A percentile compares a stretch with the other conserved stretches of the same genome.
These are phyloP conservation scores for Chaetomium sp. DNA, from an alignment of 2,329 filamentous ascomycete genomes.

Conservation along the genomic window DNA sequence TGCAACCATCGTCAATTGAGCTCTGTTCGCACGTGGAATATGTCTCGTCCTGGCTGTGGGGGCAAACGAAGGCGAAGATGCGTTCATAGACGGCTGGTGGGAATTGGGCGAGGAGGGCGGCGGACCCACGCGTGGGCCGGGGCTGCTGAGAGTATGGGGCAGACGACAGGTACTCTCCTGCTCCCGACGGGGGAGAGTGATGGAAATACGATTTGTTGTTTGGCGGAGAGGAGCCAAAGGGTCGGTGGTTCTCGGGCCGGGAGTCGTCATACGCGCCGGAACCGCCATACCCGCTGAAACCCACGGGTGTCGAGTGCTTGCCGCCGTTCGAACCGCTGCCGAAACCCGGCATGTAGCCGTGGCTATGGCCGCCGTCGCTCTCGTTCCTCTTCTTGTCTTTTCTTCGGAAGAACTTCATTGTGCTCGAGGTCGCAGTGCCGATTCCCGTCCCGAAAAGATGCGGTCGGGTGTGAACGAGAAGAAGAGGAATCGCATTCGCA, in stretches of 20 bases:
- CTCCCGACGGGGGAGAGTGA: no score
- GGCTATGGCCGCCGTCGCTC: constrained; percentile 11
- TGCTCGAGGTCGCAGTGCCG: constrained; percentile 13
- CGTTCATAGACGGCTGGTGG: constrained; percentile 63
- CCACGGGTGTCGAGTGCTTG: constrained; percentile 3
- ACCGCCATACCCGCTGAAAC: constrained; percentile 11
- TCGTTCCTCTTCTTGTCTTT: constrained; percentile 29
- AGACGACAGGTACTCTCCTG: no score
- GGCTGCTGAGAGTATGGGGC: constrained; percentile 11
- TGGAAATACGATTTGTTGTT: no score
- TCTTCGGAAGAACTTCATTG: constrained; percentile 31
- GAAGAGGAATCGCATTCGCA: not conserved
- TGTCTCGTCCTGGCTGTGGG: constrained; percentile 68
- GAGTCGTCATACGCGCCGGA: constrained; percentile 14
- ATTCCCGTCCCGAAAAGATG: constrained; percentile 3
- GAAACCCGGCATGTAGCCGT: constrained; percentile 18
- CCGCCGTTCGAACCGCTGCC: constrained; percentile 7
- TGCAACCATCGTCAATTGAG: constrained; percentile 71
- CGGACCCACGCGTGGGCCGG: constrained; percentile 37
- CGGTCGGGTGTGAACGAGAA: not conserved
- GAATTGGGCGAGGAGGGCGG: constrained; percentile 45
- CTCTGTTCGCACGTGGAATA: constrained; percentile 81
- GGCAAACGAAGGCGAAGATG: constrained; percentile 79
- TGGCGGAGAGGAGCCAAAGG: constrained; percentile 20
- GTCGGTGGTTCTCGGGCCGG: constrained; percentile 14